Conservation (phyloP, 441 rosid genomes). For the Gossypium trilobum region DNA sequence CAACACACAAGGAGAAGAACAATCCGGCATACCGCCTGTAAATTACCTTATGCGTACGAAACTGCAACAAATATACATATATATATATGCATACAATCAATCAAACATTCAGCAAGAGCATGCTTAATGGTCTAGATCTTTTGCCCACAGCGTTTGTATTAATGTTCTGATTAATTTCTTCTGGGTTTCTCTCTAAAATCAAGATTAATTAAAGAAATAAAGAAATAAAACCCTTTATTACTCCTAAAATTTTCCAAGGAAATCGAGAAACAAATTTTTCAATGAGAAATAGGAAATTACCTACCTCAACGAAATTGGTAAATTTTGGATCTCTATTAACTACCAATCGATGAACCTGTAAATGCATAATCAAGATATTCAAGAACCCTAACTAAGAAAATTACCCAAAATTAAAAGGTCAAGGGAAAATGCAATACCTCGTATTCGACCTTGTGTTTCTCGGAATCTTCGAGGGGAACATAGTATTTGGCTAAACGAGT, state of each 20-base stretch:
- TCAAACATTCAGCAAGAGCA: neutral
- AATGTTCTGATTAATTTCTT: neutral
- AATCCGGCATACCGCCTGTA: slow-evolving; percentile 93
- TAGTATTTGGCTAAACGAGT: slow-evolving; percentile 98
- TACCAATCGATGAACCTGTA: slow-evolving; percentile 88
- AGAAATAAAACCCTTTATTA: neutral
- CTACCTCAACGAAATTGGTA: slow-evolving; percentile 93
- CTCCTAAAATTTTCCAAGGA: neutral
- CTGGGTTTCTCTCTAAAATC: neutral
- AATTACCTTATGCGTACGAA: slow-evolving; percentile 80
- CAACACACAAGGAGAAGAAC: slow-evolving; percentile 86
- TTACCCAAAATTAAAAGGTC: neutral
- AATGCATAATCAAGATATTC: neutral
- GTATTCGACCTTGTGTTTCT: slow-evolving; percentile 97
- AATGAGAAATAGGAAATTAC: slow-evolving; percentile 13
- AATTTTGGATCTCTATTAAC: slow-evolving; percentile 89
- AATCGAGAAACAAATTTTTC: neutral
- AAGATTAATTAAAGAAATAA: neutral
- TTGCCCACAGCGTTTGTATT: neutral
- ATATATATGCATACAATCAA: neutral
- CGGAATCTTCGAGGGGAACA: slow-evolving; percentile 92
- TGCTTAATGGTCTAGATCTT: neutral
- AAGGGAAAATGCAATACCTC: slow-evolving; percentile 38
- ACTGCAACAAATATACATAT: slow-evolving; percentile 34
- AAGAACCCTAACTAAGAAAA: neutral